These are phyloP conservation scores for Lyophyllum shimeji DNA, from an alignment of 768 basidiomycete genomes.

Conservation along the genomic window DNA sequence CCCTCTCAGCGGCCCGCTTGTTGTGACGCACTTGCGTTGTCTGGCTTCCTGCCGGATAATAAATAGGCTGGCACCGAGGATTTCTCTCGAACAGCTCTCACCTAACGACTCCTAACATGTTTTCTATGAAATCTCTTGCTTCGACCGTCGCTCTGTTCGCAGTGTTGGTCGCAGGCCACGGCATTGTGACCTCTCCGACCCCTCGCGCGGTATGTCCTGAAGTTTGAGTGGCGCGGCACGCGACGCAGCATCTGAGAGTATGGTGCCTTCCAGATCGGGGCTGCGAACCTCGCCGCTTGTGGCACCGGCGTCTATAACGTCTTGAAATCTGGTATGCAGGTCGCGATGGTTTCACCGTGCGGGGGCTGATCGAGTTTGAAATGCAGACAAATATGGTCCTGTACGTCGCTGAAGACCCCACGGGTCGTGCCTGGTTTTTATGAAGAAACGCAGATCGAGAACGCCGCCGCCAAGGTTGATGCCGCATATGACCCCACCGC, in stretches of 20 bases:
- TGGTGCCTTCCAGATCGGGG: conserved; percentile 24
- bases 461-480: conserved; percentile 27
- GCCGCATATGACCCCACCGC: conserved; percentile 28
- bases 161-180: conserved; percentile 22
- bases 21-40: not conserved
- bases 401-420: conserved; percentile 18
- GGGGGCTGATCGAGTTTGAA: not conserved
- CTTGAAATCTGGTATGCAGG: conserved; percentile 25
- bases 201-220: conserved; percentile 24
- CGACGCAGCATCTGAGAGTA: not conserved
- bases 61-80: not conserved
- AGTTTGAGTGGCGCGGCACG: not conserved
- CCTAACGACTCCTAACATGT: not conserved
- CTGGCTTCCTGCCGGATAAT: not conserved
- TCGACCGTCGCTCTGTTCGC: conserved; percentile 11
- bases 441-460: conserved; percentile 26
- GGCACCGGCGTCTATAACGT: conserved; percentile 27
- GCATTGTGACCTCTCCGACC: conserved; percentile 26
- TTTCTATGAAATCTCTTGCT: conserved; percentile 1
- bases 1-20: conserved; percentile 4
- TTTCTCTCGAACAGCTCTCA: not conserved
- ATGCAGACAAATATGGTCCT: conserved; percentile 21
- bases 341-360: not conserved
- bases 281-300: conserved; percentile 29
- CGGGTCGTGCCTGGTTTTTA: not conserved